phyloP scores from a whole-genome alignment of 192 early-diverging fungal genomes.

The Backusella parvicylindrica region DNA sequence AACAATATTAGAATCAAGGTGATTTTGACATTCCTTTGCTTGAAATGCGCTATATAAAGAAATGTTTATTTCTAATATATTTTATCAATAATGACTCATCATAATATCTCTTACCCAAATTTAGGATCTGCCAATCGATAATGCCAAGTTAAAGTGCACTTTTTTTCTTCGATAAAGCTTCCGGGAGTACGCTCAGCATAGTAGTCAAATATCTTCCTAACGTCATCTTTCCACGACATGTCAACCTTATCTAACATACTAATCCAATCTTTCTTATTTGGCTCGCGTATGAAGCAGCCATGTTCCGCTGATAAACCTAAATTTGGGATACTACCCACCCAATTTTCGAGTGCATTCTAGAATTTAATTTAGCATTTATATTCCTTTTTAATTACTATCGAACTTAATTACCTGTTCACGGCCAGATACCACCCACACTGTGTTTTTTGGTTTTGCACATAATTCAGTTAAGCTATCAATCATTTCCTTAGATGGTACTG shows the following conservation, averaged over 20 bases:
- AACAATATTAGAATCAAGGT: constrained; percentile 86
- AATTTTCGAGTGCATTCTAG: constrained; percentile 69
- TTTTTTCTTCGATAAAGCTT: constrained; percentile 89
- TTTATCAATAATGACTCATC: neutral
- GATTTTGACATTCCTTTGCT: constrained; percentile 97
- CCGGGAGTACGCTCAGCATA: constrained; percentile 96
- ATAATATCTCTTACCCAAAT: constrained; percentile 52
- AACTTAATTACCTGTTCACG: constrained; percentile 59
- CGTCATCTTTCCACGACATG: constrained; percentile 92
- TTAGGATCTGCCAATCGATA: constrained; percentile 94
- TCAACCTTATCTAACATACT: constrained; percentile 70
- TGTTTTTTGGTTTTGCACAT: constrained; percentile 71
- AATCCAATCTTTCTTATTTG: constrained; percentile 67
- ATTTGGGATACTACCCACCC: constrained; percentile 75
- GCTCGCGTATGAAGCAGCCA: constrained; percentile 89
- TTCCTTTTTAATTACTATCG: neutral
- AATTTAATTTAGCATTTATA: neutral
- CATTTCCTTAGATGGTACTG: constrained; percentile 81
- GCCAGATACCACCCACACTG: constrained; percentile 89
- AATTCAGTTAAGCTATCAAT: constrained; percentile 64
- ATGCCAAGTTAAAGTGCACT: constrained; percentile 93
- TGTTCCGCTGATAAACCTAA: constrained; percentile 93
- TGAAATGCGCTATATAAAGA: constrained; percentile 63
- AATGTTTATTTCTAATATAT: too few relatives aligned
- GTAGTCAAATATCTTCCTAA: constrained; percentile 88